These are phyloP conservation scores for Saccharomyces eubayanus DNA, from an alignment of 805 yeast species.

Conservation along the genomic window DNA sequence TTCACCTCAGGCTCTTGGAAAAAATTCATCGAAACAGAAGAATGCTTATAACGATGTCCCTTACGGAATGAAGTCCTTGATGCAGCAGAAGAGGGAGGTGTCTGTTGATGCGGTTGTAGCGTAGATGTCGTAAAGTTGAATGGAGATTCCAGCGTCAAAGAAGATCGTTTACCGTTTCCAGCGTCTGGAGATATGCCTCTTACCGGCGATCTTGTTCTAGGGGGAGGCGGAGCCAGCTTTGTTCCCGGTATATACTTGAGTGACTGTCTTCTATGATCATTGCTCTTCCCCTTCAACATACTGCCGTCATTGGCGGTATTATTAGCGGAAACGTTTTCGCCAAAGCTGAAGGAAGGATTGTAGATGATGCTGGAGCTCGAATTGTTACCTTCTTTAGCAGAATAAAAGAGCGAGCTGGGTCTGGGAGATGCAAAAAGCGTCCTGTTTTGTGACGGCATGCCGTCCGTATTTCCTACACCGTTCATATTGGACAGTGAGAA, in stretches of 20 bases:
- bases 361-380: slow-evolving; percentile 30
- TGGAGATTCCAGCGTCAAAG: slow-evolving; percentile 21
- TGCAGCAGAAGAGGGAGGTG: slow-evolving; percentile 17
- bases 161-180: slow-evolving; percentile 14
- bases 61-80: slow-evolving; percentile 65
- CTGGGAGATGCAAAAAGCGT: slow-evolving; percentile 18
- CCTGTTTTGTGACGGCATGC: slow-evolving; percentile 1
- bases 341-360: slow-evolving; percentile 28
- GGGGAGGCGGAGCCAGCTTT: slow-evolving; percentile 26
- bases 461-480: not conserved
- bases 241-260: slow-evolving; percentile 27
- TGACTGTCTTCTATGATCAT: slow-evolving; percentile 21
- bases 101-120: slow-evolving; percentile 8
- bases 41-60: slow-evolving; percentile 93
- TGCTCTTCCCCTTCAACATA: not conserved
- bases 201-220: slow-evolving; percentile 23
- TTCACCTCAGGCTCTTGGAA: slow-evolving; percentile 84
- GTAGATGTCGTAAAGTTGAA: slow-evolving; percentile 22
- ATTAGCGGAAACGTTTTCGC: slow-evolving; percentile 10
- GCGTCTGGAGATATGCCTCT: slow-evolving; percentile 26
- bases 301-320: not conserved
- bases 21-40: slow-evolving; percentile 91
- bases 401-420: slow-evolving; percentile 20
- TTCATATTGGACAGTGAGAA: not conserved
- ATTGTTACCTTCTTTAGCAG: slow-evolving; percentile 24